Evolutionary conservation across 2,329 filamentous ascomycete genomes (phyloP).

Genomic region (Aureobasidium pullulans): DNA sequence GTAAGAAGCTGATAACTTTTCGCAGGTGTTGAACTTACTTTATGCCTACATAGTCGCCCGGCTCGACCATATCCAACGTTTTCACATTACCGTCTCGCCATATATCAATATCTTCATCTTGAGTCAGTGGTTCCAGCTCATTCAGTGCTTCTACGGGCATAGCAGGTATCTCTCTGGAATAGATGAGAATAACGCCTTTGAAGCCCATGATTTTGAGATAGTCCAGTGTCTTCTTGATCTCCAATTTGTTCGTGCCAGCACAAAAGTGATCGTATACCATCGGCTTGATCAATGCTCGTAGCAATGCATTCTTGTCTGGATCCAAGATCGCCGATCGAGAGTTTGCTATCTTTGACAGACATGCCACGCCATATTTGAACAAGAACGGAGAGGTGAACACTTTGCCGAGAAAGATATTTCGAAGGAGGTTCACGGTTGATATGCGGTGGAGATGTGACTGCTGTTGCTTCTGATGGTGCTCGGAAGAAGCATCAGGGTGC

Average conservation of each 20-base stretch:
- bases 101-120: slow-evolving; percentile 29
- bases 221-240: slow-evolving; percentile 40
- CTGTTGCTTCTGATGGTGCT: not conserved
- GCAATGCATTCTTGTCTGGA: slow-evolving; percentile 40
- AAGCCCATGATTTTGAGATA: slow-evolving; percentile 42
- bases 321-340: slow-evolving; percentile 39
- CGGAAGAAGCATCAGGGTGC: not conserved
- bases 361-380: slow-evolving; percentile 24
- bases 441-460: slow-evolving; percentile 9
- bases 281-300: slow-evolving; percentile 39
- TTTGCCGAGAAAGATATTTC: slow-evolving; percentile 25
- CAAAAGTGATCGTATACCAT: slow-evolving; percentile 52
- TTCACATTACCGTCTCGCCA: slow-evolving; percentile 49
- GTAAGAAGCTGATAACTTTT: not conserved
- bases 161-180: slow-evolving; percentile 44
- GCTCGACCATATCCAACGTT: slow-evolving; percentile 45
- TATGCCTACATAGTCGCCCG: slow-evolving; percentile 46
- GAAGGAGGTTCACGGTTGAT: slow-evolving; percentile 22
- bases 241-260: slow-evolving; percentile 42
- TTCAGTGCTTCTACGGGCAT: not conserved
- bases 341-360: slow-evolving; percentile 34
- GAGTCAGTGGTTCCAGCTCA: slow-evolving; percentile 17
- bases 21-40: slow-evolving; percentile 33
- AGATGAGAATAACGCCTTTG: slow-evolving; percentile 47
- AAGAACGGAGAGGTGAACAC: slow-evolving; percentile 27